Evolutionary conservation across 2,329 filamentous ascomycete genomes (phyloP), one percentile per base, ranked within the genome.

Genomic region (Alternaria postmessia): DNA sequence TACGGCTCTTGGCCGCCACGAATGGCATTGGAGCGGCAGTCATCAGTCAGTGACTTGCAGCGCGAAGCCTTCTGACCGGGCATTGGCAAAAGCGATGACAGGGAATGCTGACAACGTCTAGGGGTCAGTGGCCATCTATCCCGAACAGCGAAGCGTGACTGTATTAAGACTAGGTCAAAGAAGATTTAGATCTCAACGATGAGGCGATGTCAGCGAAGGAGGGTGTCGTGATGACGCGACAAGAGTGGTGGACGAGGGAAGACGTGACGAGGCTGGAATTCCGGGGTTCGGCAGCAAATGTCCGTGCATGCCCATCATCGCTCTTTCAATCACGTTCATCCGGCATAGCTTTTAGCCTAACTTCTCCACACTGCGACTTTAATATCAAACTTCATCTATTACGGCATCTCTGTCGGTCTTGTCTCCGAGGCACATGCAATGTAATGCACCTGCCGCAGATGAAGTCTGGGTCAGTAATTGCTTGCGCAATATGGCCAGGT

Each of bases 261-360:
- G 57, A 51, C 57, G 55, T 52, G 55, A 54, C 51, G 71, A 73
- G 72, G 72, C 71, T 74, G 70, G 71, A 63, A 59, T 39, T 42
- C 30, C 58, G 62, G 54, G 64, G 60, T 49, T 32, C 54, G 57
- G 56, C 30, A 38, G 44, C 41, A 44, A 14, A n/a, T 59, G 66
- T 39, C 68, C 61, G 67, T 71, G 72, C 67, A 44, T 54, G 59
- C 55, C 51, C 39, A 68, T 61, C 64, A 53, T 61, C 58, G 67
- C 73, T 61, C 64, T 61, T 71, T 68, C 65, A 65, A 70, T 38
- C 30, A 61, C 63, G 53, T 52, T 57, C 61, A 47, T 43, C 60
- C 69, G 60, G 64, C 58, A 59, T 53, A 54, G 51, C 54, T 52
- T 75, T 75, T 74, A 76, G 72, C 74, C 73, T 76, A 65, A 70